phyloP scores from a whole-genome alignment of 2,329 filamentous ascomycete genomes.

The Ophiocordyceps camponoti-leonardi region DNA sequence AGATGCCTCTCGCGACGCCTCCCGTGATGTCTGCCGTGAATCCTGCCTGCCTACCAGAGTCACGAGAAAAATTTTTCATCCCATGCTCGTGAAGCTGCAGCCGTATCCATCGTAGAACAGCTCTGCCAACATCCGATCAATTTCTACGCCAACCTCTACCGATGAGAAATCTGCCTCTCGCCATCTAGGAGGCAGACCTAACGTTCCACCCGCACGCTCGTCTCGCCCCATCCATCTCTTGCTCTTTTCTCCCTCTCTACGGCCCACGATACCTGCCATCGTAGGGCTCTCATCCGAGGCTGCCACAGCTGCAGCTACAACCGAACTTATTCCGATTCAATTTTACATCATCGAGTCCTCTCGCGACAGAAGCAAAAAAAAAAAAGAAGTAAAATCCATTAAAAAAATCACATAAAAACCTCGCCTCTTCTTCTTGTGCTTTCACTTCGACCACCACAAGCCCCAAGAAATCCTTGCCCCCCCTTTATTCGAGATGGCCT shows the following conservation, averaged over 20 bases:
- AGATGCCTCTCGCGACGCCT: too few relatives aligned
- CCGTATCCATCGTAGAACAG: too few relatives aligned
- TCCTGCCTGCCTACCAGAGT: too few relatives aligned
- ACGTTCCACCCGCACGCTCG: background rate
- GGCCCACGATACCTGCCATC: background rate
- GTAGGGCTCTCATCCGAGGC: background rate
- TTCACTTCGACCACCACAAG: background rate
- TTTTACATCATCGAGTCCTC: slow-evolving; percentile 10
- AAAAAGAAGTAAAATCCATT: background rate
- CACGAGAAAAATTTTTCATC: too few relatives aligned
- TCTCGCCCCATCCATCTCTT: background rate
- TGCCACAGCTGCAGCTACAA: slow-evolving; percentile 6
- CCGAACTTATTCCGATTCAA: slow-evolving; percentile 19
- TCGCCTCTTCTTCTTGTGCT: background rate
- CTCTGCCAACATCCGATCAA: too few relatives aligned
- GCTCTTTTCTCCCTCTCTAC: background rate
- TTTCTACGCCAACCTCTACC: too few relatives aligned
- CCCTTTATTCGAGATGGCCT: background rate
- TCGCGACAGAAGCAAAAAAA: slow-evolving; percentile 17
- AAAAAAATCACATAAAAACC: background rate
- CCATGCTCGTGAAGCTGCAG: too few relatives aligned
- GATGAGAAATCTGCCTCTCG: background rate
- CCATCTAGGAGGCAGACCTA: background rate
- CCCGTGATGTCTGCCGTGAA: too few relatives aligned
- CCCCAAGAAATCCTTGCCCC: background rate